Percentiles rank a stretch among this genome's conserved stretches.
Evolutionary conservation across 2,329 filamentous ascomycete species (phyloP).

Genomic region (Fusarium hostae): DNA sequence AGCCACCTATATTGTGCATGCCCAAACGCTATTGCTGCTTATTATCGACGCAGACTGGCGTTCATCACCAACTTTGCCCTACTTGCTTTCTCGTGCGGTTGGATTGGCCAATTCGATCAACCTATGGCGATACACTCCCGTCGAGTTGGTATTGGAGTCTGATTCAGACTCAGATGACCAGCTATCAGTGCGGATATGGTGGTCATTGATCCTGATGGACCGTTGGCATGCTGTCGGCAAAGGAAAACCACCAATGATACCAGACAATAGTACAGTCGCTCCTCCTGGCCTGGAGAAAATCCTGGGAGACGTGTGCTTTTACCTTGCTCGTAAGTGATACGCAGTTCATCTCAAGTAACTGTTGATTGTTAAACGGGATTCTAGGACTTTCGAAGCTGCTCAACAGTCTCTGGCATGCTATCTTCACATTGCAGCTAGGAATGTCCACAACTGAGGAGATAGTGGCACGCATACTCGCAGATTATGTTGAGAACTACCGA

Average conservation of each 20-base stretch:
- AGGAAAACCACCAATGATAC: constrained; percentile 70
- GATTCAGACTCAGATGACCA: constrained; percentile 73
- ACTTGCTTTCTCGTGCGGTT: constrained; percentile 72
- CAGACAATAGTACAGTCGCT: constrained; percentile 69
- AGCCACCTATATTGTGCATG: constrained; percentile 65
- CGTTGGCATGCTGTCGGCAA: constrained; percentile 78
- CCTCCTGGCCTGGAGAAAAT: constrained; percentile 67
- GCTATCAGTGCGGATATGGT: constrained; percentile 74
- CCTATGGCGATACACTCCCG: constrained; percentile 59
- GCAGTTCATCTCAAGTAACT: too few species aligned
- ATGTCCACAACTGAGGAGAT: constrained; percentile 49
- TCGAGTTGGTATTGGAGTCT: constrained; percentile 60
- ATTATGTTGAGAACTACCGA: constrained; percentile 69
- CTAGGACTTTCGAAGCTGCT: constrained; percentile 68
- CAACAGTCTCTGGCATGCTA: constrained; percentile 52
- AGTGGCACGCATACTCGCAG: constrained; percentile 50
- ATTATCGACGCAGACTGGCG: constrained; percentile 70
- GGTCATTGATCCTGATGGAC: constrained; percentile 76
- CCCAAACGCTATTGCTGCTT: constrained; percentile 74
- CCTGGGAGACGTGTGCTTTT: constrained; percentile 72
- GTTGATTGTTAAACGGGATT: constrained; percentile 19
- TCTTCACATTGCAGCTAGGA: constrained; percentile 51
- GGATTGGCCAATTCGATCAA: constrained; percentile 73
- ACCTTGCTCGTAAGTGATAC: constrained; percentile 69
- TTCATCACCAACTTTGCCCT: constrained; percentile 59